Conservation (phyloP, 2,329 filamentous ascomycete genomes). For the Emergomyces orientalis region DNA sequence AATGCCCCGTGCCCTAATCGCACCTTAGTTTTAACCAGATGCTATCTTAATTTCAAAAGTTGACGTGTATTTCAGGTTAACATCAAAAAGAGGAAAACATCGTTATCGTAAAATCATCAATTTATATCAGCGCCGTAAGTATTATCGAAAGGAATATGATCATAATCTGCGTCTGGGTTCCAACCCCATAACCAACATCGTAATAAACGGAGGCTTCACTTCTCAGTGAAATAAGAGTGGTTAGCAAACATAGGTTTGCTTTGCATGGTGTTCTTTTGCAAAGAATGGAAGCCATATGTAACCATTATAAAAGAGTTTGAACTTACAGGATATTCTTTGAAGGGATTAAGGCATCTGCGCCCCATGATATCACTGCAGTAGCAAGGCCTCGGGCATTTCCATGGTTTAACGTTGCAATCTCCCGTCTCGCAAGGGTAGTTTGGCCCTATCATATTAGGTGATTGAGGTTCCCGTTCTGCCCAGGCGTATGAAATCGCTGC, state of each 20-base stretch:
- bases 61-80: background rate
- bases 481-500: background rate
- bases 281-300: background rate
- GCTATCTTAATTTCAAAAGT: background rate
- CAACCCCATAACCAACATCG: background rate
- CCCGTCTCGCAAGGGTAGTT: slow-evolving; percentile 1
- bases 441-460: background rate
- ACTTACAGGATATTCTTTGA: background rate
- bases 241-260: too few relatives aligned
- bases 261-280: background rate
- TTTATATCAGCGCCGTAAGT: too few relatives aligned
- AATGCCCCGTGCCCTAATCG: too few relatives aligned
- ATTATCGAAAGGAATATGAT: background rate
- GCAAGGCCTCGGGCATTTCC: background rate
- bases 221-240: too few relatives aligned
- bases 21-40: background rate
- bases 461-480: background rate
- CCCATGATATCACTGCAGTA: background rate
- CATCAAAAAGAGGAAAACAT: background rate
- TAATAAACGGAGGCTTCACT: too few relatives aligned
- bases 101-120: background rate
- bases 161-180: background rate
- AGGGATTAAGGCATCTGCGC: background rate
- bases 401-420: background rate
- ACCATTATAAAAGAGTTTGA: background rate